A percentile compares a stretch with the other conserved stretches of the same genome.
Conservation (phyloP, 441 rosid genomes). For the Gossypium davidsonii region DNA sequence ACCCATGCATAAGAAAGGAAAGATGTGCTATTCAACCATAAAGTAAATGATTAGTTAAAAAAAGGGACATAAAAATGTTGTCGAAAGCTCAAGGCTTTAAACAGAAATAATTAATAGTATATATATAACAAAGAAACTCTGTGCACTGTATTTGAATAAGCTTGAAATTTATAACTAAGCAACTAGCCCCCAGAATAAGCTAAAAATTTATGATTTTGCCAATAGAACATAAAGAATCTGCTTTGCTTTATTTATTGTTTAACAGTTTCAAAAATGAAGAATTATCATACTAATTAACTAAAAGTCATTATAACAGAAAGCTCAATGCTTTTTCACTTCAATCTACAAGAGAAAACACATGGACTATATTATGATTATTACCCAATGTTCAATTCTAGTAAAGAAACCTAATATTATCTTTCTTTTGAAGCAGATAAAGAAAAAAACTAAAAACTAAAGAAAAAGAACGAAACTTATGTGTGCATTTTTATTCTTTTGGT, state of each 20-base stretch:
- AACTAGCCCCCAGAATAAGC: neutral
- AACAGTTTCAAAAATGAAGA: neutral
- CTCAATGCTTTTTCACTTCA: neutral
- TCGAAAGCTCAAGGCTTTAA: neutral
- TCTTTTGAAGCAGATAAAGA: neutral
- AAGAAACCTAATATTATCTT: neutral
- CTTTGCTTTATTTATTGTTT: neutral
- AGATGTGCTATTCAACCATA: neutral
- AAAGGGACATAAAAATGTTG: neutral
- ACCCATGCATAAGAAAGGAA: neutral
- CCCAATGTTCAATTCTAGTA: neutral
- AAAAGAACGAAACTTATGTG: neutral
- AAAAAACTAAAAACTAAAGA: neutral
- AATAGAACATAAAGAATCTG: neutral
- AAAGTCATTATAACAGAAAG: neutral
- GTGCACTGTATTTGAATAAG: neutral
- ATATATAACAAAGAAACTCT: neutral
- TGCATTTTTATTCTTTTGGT: neutral
- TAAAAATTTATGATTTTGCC: neutral
- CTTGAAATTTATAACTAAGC: neutral
- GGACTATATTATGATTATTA: neutral
- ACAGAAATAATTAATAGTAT: neutral
- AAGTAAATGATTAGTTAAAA: neutral
- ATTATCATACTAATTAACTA: neutral
- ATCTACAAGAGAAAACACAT: neutral